phyloP scores from a whole-genome alignment of 1,284 basidiomycete genomes.

The Trichosporon sp. region DNA sequence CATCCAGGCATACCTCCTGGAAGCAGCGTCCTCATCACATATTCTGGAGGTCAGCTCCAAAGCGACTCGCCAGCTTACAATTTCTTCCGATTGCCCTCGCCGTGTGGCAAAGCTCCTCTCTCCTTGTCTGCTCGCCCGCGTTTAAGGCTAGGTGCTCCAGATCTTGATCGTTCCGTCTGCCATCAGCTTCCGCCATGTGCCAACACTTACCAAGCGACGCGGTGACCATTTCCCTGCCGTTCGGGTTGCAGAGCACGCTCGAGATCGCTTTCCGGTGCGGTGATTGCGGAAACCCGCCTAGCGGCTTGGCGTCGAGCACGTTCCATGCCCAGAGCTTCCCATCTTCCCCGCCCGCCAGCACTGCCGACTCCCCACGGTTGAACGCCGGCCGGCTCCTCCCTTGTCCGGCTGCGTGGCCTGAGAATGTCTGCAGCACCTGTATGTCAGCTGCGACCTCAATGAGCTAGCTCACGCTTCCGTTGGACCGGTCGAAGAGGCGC shows the following conservation, averaged over 20 bases:
- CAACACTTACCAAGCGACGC: conserved; percentile 63
- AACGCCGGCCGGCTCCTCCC: conserved; percentile 82
- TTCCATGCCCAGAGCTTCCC: conserved; percentile 90
- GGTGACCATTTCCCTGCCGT: conserved; percentile 75
- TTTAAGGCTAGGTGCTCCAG: conserved; percentile 21
- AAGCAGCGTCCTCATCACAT: no score
- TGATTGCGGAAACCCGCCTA: conserved; percentile 63
- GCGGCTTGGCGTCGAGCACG: conserved; percentile 67
- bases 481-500: conserved; percentile 76
- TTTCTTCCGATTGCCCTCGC: no score
- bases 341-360: conserved; percentile 84
- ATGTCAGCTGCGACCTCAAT: background rate
- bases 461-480: conserved; percentile 57
- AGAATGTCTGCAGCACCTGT: conserved; percentile 71
- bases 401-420: conserved; percentile 57
- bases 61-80: no score
- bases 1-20: no score
- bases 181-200: background rate
- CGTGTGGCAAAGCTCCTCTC: background rate
- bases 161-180: conserved; percentile 42
- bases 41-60: background rate
- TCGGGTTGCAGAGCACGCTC: conserved; percentile 49
- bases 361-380: conserved; percentile 70
- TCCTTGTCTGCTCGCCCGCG: background rate
- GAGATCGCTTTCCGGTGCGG: conserved; percentile 72